Evolutionary conservation across 2,329 filamentous ascomycete species (phyloP).

Genomic region (Sporothrix brunneoviolacea): DNA sequence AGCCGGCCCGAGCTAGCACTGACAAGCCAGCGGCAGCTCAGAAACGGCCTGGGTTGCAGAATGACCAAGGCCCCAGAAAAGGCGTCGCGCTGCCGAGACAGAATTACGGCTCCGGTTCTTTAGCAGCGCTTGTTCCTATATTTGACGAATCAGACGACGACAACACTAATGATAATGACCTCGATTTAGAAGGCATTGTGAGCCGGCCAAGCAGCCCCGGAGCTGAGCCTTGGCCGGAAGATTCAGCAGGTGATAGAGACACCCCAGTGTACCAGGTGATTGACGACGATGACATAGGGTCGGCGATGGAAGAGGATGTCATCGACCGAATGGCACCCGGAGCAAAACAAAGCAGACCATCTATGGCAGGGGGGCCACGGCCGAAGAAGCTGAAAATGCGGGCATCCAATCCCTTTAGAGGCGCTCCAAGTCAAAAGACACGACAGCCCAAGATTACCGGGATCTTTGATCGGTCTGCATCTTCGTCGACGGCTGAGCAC

Average conservation of each 20-base stretch:
- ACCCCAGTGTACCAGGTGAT: conserved; percentile 24
- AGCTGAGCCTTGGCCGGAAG: conserved; percentile 3
- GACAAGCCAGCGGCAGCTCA: conserved; percentile 18
- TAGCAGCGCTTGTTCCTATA: conserved; percentile 29
- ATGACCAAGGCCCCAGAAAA: conserved; percentile 34
- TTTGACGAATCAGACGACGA: conserved; percentile 37
- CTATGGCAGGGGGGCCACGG: conserved; percentile 22
- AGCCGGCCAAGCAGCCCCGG: neutral
- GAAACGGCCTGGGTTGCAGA: conserved; percentile 27
- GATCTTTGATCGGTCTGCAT: conserved; percentile 37
- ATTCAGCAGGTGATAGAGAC: conserved; percentile 9
- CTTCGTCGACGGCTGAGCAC: conserved; percentile 45
- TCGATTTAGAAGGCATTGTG: conserved; percentile 18
- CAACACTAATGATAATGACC: conserved; percentile 17
- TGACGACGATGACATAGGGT: conserved; percentile 42
- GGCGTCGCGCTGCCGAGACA: conserved; percentile 45
- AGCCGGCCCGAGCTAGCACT: conserved; percentile 21
- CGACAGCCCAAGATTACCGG: conserved; percentile 29
- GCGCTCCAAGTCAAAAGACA: conserved; percentile 19
- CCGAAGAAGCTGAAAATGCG: conserved; percentile 26
- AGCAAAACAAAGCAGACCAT: conserved; percentile 34
- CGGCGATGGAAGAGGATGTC: conserved; percentile 43
- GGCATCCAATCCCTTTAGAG: conserved; percentile 26
- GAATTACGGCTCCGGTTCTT: conserved; percentile 20
- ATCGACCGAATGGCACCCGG: conserved; percentile 46